phyloP scores from a whole-genome alignment of 108 stramenopile species.

The Cyclotella sp. region DNA sequence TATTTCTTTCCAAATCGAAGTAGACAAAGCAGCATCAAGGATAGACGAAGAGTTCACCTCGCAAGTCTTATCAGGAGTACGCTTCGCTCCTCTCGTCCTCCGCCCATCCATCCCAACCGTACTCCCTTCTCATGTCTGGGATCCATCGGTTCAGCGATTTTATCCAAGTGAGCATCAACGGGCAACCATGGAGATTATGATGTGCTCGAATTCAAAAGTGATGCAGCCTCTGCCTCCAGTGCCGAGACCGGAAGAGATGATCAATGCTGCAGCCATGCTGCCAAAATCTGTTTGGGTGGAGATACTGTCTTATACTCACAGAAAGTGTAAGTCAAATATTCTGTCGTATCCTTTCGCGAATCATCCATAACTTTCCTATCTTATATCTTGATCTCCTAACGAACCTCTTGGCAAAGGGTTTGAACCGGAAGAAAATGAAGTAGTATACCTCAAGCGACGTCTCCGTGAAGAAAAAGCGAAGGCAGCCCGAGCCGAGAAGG shows the following conservation, averaged over 20 bases:
- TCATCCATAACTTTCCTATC: neutral
- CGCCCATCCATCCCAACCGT: conserved; percentile 43
- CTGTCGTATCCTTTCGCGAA: neutral
- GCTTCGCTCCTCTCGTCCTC: conserved; percentile 69
- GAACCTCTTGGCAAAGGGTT: conserved; percentile 66
- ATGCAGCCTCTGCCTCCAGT: conserved; percentile 56
- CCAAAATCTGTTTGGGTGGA: conserved; percentile 82
- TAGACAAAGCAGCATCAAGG: conserved; percentile 15
- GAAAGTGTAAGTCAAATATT: conserved; percentile 66
- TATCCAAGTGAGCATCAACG: conserved; percentile 72
- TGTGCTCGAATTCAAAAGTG: conserved; percentile 71
- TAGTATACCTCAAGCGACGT: conserved; percentile 63
- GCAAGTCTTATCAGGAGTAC: conserved; percentile 74
- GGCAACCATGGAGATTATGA: conserved; percentile 63
- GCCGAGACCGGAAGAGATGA: conserved; percentile 29
- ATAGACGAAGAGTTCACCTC: conserved; percentile 59
- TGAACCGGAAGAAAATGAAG: conserved; percentile 65
- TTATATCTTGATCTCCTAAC: neutral
- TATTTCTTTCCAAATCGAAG: conserved; percentile 21
- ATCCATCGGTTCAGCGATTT: conserved; percentile 57
- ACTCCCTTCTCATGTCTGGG: conserved; percentile 81
- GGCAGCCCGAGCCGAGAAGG: conserved; percentile 56
- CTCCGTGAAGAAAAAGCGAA: conserved; percentile 74
- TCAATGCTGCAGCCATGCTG: conserved; percentile 76
- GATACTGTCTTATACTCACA: conserved; percentile 81